Evolutionary conservation across 768 basidiomycete genomes (phyloP), one percentile per base, ranked within the genome.

Genomic region (Rhodotorula babjevae): DNA sequence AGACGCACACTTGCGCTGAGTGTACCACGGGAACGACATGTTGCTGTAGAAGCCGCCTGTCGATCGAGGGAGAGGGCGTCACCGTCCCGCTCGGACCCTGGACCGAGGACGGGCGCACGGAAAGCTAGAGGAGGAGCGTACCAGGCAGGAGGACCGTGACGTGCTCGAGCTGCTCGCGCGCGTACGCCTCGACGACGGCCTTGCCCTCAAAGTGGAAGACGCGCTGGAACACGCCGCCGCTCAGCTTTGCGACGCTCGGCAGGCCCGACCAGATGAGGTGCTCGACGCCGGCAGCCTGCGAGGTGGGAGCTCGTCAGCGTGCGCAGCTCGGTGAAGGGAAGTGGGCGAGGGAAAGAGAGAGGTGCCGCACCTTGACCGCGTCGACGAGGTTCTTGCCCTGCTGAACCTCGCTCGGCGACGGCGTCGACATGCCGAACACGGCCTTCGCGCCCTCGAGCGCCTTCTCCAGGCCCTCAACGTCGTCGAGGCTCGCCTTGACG

Each of bases 201-300:
- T 68, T 68, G 53, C 58, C 19, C 25, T 76, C 75, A 44, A 62
- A 71, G 44, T 58, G 64, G 44, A 49, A n/a, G 16, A 71, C 52
- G 6, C 68, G 46, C 27, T 42, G 31, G 63, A 46, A 55, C 63
- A 65, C 61, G 21, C 76, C 76, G 27, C 56, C 56, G 11, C 62
- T 65, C 27, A 58, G 23, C 25, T 56, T 50, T 10, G 47, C 23
- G 56, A 55, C 8, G n/a, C 57, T 62, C 16, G 70, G 68, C 11
- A 76, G 65, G 3, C 62, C 53, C 11, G 72, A 74, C 60, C 63
- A 78, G 61, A 77, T 61, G 49, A 78, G 64, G 50, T 69, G 72
- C 66, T 75, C 53, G 60, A 77, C 71, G 15, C 27, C 53, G 53
- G 47, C 65, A 15, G 59, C 73, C 53, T 74, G 50, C 18, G 27